Evolutionary conservation across 495 filamentous ascomycete species (phyloP).

Genomic region (Thermothielavioides terrestris): DNA sequence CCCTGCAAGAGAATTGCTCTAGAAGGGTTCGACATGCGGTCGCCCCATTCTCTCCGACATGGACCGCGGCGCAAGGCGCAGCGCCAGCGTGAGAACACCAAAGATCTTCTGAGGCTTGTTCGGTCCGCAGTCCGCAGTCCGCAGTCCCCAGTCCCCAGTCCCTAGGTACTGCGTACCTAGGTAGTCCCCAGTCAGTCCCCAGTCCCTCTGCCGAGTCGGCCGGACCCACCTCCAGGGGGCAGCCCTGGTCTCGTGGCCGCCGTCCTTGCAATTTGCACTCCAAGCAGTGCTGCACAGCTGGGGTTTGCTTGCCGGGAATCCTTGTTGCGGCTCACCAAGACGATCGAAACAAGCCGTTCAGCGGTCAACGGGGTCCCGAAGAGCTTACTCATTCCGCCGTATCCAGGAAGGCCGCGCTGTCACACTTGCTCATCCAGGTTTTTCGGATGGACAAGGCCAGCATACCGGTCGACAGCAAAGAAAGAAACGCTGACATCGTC

Average conservation of each 20-base stretch:
- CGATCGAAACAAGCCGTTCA: neutral
- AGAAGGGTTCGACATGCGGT: slow-evolving; percentile 16
- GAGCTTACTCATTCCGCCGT: too few relatives aligned
- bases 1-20: slow-evolving; percentile 15
- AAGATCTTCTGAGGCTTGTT: too few relatives aligned
- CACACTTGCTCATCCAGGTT: slow-evolving; percentile 7
- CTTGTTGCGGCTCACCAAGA: neutral
- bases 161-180: too few relatives aligned
- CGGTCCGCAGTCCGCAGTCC: too few relatives aligned
- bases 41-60: neutral
- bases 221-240: neutral
- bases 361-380: neutral
- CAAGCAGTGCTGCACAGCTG: neutral
- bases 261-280: slow-evolving; percentile 1
- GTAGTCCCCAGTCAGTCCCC: too few relatives aligned
- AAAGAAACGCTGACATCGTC: slow-evolving; percentile 16
- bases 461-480: slow-evolving; percentile 17
- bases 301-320: neutral
- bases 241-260: neutral
- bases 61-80: neutral
- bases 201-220: neutral
- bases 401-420: neutral
- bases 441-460: slow-evolving; percentile 14
- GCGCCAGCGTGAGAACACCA: too few relatives aligned
- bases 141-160: too few relatives aligned